Conservation (phyloP, 768 basidiomycete species). For the Termitomyces sp. region DNA sequence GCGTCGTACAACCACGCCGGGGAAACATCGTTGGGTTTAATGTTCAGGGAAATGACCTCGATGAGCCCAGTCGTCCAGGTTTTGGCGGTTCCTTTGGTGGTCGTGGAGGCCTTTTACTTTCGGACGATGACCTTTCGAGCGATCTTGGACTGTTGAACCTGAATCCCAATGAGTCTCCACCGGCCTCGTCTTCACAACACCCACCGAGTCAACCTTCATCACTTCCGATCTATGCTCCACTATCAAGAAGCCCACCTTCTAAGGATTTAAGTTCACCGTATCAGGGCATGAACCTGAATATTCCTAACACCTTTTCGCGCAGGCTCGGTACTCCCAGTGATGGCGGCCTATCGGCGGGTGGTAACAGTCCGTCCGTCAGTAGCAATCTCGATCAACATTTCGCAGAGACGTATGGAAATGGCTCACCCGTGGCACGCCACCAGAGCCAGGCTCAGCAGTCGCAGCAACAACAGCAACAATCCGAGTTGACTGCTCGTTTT, state of each 20-base stretch:
- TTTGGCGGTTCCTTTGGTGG: conserved; percentile 29
- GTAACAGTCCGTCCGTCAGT: conserved; percentile 39
- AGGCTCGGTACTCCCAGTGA: conserved; percentile 62
- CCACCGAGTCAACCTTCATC: conserved; percentile 70
- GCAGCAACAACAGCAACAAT: conserved; percentile 24
- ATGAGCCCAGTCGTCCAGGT: conserved; percentile 27
- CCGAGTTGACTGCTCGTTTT: conserved; percentile 50
- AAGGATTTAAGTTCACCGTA: conserved; percentile 49
- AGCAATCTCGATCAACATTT: conserved; percentile 42
- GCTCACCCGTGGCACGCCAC: conserved; percentile 19
- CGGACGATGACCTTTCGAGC: conserved; percentile 76
- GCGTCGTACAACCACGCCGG: conserved; percentile 71
- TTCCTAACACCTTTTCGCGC: conserved; percentile 42
- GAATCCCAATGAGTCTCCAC: conserved; percentile 33
- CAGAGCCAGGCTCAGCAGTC: conserved; percentile 16
- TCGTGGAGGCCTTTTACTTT: conserved; percentile 60
- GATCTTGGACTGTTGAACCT: conserved; percentile 63
- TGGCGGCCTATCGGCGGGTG: conserved; percentile 45
- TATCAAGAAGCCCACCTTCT: conserved; percentile 57
- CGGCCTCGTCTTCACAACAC: conserved; percentile 37
- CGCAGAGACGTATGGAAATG: conserved; percentile 29
- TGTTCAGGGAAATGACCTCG: conserved; percentile 42
- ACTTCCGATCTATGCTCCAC: conserved; percentile 68
- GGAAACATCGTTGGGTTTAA: conserved; percentile 66
- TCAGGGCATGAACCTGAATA: conserved; percentile 56